Evolutionary conservation across 2,329 filamentous ascomycete species (phyloP), one percentile per base, ranked within the genome.

Genomic region (Teratosphaeria viscida): DNA sequence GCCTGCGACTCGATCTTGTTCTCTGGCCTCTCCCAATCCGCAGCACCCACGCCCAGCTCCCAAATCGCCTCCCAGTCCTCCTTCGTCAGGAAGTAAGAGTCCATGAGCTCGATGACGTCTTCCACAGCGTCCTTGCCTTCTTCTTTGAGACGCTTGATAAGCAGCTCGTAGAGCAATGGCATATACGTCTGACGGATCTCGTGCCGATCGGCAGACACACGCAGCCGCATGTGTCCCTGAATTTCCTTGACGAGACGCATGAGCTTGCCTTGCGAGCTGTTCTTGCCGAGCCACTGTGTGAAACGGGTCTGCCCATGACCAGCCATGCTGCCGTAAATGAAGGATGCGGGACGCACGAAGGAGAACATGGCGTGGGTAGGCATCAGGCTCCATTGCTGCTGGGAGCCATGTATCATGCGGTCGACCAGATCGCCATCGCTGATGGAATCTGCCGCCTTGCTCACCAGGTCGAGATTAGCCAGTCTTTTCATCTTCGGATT

Each of bases 301-400:
- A 99, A 99, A 52, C 81, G 80, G 39, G 90, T 88, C 60, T 82
- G 77, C 8, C 60, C 60, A 63, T 84, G 80, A 66, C 78, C 78
- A 8, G 76, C 76, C 70, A 95, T 83, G 67, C 87, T 87, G 49
- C 94, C 94, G 56, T 90, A 84, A 11, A 94, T 81, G 70, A 88
- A 96, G 73, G 90, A 96, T 7, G 94, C 87, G 4, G 94, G 94
- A 29, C 89, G 82, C 27, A 99, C 92, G 58, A 95, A 95, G 71
- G 92, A 96, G 77, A 97, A 96, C 47, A 96, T 82, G 29, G 92
- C 94, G 74, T 99, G 94, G 1, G 90, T 88, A 14, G 94, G 94
- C 94, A 99, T 99, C 62, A 99, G 77, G 70, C 89, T 94, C 94
- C 94, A 99, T 63, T 99, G 94, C 72, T 99, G 94, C 71, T 99